Evolutionary conservation across 768 basidiomycete species (phyloP), one percentile per base, ranked within the genome.

Genomic region (Boletus sp.): DNA sequence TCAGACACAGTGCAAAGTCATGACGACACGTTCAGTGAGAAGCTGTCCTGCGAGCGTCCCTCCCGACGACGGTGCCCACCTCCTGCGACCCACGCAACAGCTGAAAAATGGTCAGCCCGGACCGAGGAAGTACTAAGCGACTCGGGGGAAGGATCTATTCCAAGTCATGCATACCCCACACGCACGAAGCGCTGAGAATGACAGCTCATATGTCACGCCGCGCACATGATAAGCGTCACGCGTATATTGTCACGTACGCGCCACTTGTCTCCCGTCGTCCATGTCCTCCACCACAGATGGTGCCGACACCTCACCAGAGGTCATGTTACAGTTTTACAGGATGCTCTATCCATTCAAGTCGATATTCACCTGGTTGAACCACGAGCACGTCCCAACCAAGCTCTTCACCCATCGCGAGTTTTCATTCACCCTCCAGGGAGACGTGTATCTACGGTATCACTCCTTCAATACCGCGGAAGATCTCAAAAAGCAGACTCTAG

Each of bases 321-420:
- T 87, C 47, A 88, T 88, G 84, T 70, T 80, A 23, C 77, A 80
- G 10, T 99, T 93, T 72, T 98, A 99, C 74, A 79, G 85, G 40
- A 83, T 93, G 42, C 77, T 98, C 1, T 98, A 96, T 70, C 97
- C 97, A 3, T 98, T 92, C 81, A 90, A 93, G 68, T 88, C 92
- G 1, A 81, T 98, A 59, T 98, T 87, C 73, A 80, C 82, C 55
- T 99, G 97, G 97, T 79, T 99, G 23, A 98, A 98, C 68, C 96
- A 98, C 59, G 88, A 88, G 58, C 88, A 91, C 57, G 75, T 79
- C 51, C 82, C 95, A 1, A 81, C 85, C 13, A 84, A 82, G 56
- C 82, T 90, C 46, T 98, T 92, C 69, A 93, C 90, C 4, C 85
- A 98, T 65, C 87, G 97, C 67, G 97, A 99, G 70, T 96, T 98